Evolutionary conservation across 345 rosid species (phyloP).

Genomic region (Erysimum cheiranthoides): DNA sequence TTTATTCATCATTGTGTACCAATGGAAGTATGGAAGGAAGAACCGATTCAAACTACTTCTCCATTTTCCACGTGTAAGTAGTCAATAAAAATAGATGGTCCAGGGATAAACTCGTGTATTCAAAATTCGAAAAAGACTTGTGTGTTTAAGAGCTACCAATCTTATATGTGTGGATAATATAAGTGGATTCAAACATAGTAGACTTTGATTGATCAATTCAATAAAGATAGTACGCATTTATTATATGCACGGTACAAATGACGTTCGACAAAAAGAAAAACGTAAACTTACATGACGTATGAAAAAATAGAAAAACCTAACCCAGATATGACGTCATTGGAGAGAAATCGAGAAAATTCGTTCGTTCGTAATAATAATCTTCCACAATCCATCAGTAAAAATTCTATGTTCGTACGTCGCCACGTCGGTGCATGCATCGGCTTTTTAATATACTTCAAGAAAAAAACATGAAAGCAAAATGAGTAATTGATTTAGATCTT

Average conservation of each 20-base stretch:
- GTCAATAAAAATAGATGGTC: background rate
- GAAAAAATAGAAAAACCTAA: background rate
- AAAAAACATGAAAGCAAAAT: background rate
- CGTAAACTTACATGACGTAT: constrained; percentile 19
- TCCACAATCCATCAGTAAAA: constrained; percentile 8
- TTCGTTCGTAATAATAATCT: constrained; percentile 2
- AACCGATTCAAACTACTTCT: background rate
- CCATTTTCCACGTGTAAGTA: background rate
- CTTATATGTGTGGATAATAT: background rate
- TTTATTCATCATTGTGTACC: background rate
- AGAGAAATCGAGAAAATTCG: background rate
- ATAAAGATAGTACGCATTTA: background rate
- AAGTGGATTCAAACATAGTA: constrained; percentile 30
- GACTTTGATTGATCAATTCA: constrained; percentile 23
- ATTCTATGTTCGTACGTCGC: constrained; percentile 6
- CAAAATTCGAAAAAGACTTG: constrained; percentile 17
- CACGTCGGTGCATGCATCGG: constrained; percentile 35
- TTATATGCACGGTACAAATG: constrained; percentile 8
- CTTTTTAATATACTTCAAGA: background rate
- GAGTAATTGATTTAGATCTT: constrained; percentile 23
- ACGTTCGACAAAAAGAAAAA: constrained; percentile 20
- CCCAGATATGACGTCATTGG: constrained; percentile 8
- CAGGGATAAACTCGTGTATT: constrained; percentile 5
- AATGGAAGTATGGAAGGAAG: background rate
- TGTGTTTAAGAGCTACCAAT: background rate